Evolutionary conservation across 768 basidiomycete genomes (phyloP).

Genomic region (Agaricus sinodeliciosus): DNA sequence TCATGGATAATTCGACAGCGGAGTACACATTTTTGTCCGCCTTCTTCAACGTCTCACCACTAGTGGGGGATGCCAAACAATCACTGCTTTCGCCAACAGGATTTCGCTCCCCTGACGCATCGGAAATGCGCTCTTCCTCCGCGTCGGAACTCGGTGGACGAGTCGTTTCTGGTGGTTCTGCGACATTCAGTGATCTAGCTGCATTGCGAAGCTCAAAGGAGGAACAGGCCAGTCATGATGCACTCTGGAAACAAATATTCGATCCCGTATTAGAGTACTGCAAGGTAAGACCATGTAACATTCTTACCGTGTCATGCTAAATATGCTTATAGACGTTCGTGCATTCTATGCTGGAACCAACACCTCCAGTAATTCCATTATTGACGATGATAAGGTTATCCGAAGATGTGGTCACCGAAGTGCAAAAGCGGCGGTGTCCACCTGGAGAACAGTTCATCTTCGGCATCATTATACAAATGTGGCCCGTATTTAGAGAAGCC

Average conservation of each 20-base stretch:
- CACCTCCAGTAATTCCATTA: constrained; percentile 69
- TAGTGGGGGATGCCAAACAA: constrained; percentile 26
- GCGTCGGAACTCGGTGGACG: constrained; percentile 47
- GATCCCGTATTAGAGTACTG: constrained; percentile 88
- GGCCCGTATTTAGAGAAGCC: constrained; percentile 89
- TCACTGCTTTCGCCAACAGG: constrained; percentile 30
- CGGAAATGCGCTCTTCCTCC: constrained; percentile 32
- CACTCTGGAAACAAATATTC: constrained; percentile 87
- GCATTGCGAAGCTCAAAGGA: constrained; percentile 42
- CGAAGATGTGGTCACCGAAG: constrained; percentile 69
- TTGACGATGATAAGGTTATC: constrained; percentile 90
- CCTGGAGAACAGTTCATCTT: constrained; percentile 82
- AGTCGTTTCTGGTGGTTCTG: constrained; percentile 24
- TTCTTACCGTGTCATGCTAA: constrained; percentile 6
- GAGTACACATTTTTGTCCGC: constrained; percentile 84
- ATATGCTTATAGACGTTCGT: constrained; percentile 51
- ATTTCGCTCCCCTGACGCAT: constrained; percentile 39
- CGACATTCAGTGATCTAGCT: constrained; percentile 27
- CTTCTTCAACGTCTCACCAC: constrained; percentile 60
- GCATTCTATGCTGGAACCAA: constrained; percentile 59
- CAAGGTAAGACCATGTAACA: constrained; percentile 36
- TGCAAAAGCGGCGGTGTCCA: constrained; percentile 70
- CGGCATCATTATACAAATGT: constrained; percentile 76
- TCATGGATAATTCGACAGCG: constrained; percentile 91
- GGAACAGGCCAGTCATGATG: constrained; percentile 52